Conservation (phyloP, 345 rosid species). For the Leavenworthia alabamica region DNA sequence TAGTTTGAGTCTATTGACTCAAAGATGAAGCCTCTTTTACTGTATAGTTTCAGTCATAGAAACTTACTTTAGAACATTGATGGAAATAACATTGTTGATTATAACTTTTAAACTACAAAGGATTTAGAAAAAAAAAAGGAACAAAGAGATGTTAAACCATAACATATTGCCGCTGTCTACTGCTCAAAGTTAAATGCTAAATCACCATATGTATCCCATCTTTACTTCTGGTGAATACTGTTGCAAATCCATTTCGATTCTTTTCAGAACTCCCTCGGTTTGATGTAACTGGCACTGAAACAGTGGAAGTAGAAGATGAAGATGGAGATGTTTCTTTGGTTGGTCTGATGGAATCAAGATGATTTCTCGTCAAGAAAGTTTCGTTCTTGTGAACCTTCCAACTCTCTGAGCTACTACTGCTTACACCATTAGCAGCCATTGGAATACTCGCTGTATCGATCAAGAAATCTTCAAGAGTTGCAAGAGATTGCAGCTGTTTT, state of each 20-base stretch:
- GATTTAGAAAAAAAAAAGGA: slow-evolving; percentile 13
- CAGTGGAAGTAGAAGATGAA: neutral
- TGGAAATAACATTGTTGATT: neutral
- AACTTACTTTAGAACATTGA: neutral
- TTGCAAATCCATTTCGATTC: slow-evolving; percentile 84
- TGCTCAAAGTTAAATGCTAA: slow-evolving; percentile 27
- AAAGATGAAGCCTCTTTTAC: no score
- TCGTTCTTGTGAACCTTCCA: slow-evolving; percentile 55
- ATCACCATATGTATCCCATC: slow-evolving; percentile 84
- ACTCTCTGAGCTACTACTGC: slow-evolving; percentile 36
- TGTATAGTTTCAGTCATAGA: no score
- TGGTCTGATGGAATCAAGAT: slow-evolving; percentile 9
- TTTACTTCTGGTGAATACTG: slow-evolving; percentile 74
- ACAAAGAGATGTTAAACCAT: slow-evolving; percentile 10
- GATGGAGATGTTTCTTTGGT: slow-evolving; percentile 34
- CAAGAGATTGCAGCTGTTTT: slow-evolving; percentile 80
- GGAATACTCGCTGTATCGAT: slow-evolving; percentile 55
- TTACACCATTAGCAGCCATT: slow-evolving; percentile 25
- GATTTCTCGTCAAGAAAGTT: slow-evolving; percentile 37
- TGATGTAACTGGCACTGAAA: slow-evolving; percentile 18
- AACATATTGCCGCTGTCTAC: slow-evolving; percentile 14
- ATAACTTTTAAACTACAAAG: neutral
- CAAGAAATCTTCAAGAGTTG: slow-evolving; percentile 89
- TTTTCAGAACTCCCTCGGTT: slow-evolving; percentile 56
- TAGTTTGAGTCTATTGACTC: no score